phyloP scores from a whole-genome alignment of 768 basidiomycete species.

The Tricholoma sp. region DNA sequence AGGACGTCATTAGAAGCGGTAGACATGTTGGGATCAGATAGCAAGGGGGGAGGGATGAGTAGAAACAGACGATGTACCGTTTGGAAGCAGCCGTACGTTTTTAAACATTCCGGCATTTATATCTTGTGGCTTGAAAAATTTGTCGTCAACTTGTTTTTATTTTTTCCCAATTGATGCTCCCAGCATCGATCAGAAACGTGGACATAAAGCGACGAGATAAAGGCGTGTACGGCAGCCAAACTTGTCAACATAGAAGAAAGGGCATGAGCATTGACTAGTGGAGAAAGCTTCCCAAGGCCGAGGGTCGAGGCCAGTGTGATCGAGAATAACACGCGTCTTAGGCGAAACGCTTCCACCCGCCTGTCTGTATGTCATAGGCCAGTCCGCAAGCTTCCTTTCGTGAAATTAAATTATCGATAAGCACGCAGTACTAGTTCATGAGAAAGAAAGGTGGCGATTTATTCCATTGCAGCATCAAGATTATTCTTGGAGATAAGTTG shows the following conservation, averaged over 20 bases:
- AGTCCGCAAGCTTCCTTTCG: constrained; percentile 14
- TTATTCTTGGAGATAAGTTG: constrained; percentile 21
- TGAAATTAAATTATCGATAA: constrained; percentile 4
- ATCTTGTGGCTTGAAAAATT: constrained; percentile 45
- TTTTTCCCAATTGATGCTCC: constrained; percentile 45
- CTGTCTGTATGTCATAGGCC: constrained; percentile 14
- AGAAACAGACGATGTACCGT: constrained; percentile 18
- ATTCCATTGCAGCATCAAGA: constrained; percentile 20
- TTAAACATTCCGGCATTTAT: constrained; percentile 48
- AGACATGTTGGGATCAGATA: constrained; percentile 35
- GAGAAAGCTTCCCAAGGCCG: constrained; percentile 62
- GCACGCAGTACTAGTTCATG: constrained; percentile 7
- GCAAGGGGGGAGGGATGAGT: constrained; percentile 20
- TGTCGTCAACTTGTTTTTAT: constrained; percentile 21
- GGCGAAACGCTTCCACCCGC: constrained; percentile 39
- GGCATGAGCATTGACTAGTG: constrained; percentile 62
- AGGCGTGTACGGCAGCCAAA: constrained; percentile 61
- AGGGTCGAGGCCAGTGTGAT: constrained; percentile 58
- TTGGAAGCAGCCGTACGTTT: constrained; percentile 21
- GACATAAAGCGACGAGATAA: constrained; percentile 62
- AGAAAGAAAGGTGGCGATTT: constrained; percentile 9
- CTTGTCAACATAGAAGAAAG: constrained; percentile 69
- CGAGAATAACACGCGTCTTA: constrained; percentile 61
- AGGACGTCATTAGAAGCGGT: constrained; percentile 61
- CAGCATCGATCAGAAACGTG: constrained; percentile 74